Evolutionary conservation across 495 filamentous ascomycete genomes (phyloP).

Genomic region (Aspergillus hancockii): DNA sequence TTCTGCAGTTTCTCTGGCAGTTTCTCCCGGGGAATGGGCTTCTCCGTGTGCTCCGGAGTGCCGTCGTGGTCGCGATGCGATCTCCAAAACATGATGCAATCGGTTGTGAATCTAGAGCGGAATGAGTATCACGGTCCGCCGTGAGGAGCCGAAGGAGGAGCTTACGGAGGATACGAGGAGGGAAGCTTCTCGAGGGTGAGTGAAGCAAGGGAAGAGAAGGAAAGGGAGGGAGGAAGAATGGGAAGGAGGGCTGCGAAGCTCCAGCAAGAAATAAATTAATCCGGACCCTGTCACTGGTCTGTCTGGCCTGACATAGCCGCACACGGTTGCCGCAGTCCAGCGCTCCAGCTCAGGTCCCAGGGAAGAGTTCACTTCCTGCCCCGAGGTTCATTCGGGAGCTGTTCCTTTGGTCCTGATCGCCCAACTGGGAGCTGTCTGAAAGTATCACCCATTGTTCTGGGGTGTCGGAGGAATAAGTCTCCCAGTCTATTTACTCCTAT

Average conservation of each 20-base stretch:
- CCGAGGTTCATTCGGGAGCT: slow-evolving; percentile 12
- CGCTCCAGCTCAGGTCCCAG: not conserved
- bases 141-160: not conserved
- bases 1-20: slow-evolving; percentile 72
- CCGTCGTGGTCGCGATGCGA: slow-evolving; percentile 29
- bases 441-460: too few relatives aligned
- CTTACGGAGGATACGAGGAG: not conserved
- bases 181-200: not conserved
- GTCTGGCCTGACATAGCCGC: not conserved
- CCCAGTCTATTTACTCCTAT: not conserved
- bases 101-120: not conserved
- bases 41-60: slow-evolving; percentile 36
- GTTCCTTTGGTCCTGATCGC: not conserved
- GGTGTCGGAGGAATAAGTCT: too few relatives aligned
- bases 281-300: not conserved
- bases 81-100: slow-evolving; percentile 40
- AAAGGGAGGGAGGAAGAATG: slow-evolving; percentile 1
- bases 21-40: slow-evolving; percentile 58
- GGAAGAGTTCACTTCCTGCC: slow-evolving; percentile 5
- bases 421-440: too few relatives aligned
- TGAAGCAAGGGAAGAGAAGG: not conserved
- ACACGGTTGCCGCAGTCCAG: not conserved
- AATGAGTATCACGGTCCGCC: not conserved
- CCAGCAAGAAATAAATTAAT: slow-evolving; percentile 5
- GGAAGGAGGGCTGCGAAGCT: slow-evolving; percentile 8